Evolutionary conservation across 805 yeast species (phyloP), one percentile per base, ranked within the genome.

Genomic region (Blastobotrys terrestris): DNA sequence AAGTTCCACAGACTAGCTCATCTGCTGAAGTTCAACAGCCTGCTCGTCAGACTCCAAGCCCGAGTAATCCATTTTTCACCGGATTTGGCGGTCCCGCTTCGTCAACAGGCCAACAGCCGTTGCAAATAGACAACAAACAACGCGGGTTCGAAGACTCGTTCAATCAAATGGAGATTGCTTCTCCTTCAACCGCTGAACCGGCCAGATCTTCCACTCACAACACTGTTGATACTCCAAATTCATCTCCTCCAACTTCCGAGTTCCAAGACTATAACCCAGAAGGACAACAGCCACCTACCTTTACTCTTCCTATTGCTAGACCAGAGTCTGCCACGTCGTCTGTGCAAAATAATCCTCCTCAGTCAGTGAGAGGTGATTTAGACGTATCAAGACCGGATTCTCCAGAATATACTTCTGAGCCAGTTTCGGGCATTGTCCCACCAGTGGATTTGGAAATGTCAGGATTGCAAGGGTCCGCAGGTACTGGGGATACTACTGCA

Each of bases 331-430:
- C 86, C 41, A 87, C 97, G 0, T 89, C 97, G 0, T 87, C 96
- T 44, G 95, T 90, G 35, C 92, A 86, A 61, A 91, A 91, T 70
- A 90, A 92, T 66, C 89, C 97, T 1, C 91, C 97, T 0, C 80
- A 82, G 68, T 87, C 96, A 19, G 95, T 89, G 5, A 81, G 96
- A 55, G 96, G 87, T 57, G 96, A 83, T 56, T 67, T 75, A 14
- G 82, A 79, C 54, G 65, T 65, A 15, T 67, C 77, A 5, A 66
- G 71, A 16, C 72, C 75, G 3, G 71, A 70, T 42, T 72, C 77
- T 3, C 74, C 71, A n/a, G 71, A 68, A 8, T 47, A 60, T 14
- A 66, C 72, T 16, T 55, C 67, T 11, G 70, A 67, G 50, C 58
- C 62, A 4, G 68, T 66, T 7, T 56, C 70, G 13, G 58, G 61